A percentile compares a stretch with the other conserved stretches of the same genome.
phyloP scores from a whole-genome alignment of 805 yeast species.

The Nakazawaea laoshanensis region DNA sequence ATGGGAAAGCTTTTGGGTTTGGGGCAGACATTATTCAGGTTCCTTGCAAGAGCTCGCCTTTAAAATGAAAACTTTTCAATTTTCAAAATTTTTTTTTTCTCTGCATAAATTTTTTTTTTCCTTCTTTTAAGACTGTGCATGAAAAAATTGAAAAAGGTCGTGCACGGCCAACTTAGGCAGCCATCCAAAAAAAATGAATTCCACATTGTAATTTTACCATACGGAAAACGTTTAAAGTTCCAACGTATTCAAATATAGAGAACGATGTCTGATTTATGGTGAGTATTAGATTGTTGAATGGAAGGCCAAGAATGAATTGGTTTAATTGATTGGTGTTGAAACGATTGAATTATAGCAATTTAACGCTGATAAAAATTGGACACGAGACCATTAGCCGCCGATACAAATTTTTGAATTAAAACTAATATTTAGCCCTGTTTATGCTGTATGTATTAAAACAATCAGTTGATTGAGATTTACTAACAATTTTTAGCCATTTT shows the following conservation, averaged over 20 bases:
- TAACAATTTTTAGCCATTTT: constrained; percentile 60
- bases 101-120: no score
- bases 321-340: neutral
- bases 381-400: no score
- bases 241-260: neutral
- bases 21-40: constrained; percentile 69
- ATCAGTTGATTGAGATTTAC: neutral
- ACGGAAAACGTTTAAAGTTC: neutral
- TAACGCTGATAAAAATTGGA: no score
- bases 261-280: constrained; percentile 15
- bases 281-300: constrained; percentile 2
- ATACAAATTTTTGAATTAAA: no score
- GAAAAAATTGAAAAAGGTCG: neutral
- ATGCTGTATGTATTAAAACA: constrained; percentile 35
- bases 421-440: constrained; percentile 61
- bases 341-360: neutral
- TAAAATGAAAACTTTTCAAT: constrained; percentile 1
- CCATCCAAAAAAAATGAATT: neutral
- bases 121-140: no score
- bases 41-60: constrained; percentile 49
- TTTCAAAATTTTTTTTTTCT: neutral
- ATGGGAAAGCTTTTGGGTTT: constrained; percentile 98
- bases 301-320: neutral
- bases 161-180: neutral
- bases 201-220: neutral